phyloP scores from a whole-genome alignment of 2,329 filamentous ascomycete genomes.

The Penicillium hesseltinei region DNA sequence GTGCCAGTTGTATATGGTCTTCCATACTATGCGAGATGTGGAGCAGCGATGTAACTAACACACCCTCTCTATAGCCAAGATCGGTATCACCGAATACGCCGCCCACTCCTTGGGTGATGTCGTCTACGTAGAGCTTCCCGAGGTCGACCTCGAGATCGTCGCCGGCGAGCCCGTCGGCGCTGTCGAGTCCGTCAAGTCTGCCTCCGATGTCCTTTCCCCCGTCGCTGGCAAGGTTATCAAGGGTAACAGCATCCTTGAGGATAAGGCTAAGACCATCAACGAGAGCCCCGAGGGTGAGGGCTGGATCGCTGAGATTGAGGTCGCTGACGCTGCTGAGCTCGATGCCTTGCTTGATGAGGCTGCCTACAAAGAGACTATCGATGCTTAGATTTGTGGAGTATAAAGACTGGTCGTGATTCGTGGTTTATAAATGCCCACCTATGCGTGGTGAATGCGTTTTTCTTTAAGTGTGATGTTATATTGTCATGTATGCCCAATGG shows the following conservation, averaged over 20 bases:
- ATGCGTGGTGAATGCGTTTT: conserved; percentile 2
- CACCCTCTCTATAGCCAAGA: conserved; percentile 51
- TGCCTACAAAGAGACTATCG: conserved; percentile 72
- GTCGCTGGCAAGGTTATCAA: conserved; percentile 73
- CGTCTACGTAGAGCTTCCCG: conserved; percentile 92
- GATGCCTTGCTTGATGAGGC: conserved; percentile 73
- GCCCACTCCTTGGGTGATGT: conserved; percentile 92
- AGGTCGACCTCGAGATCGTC: conserved; percentile 63
- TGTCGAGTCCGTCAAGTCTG: conserved; percentile 97
- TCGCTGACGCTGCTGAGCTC: conserved; percentile 68
- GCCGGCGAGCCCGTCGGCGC: conserved; percentile 85
- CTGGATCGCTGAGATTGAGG: conserved; percentile 87
- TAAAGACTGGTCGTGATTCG: conserved; percentile 21
- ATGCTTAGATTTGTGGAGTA: conserved; percentile 45
- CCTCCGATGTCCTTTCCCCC: conserved; percentile 94
- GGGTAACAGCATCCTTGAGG: conserved; percentile 72
- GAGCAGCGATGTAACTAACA: conserved; percentile 6
- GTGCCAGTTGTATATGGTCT: background rate
- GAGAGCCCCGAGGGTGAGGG: conserved; percentile 83
- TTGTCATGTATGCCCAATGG: conserved; percentile 8
- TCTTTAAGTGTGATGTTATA: conserved; percentile 8
- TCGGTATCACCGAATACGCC: conserved; percentile 88
- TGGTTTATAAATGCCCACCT: conserved; percentile 7
- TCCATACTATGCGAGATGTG: background rate
- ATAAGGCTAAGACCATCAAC: conserved; percentile 86